Conservation (phyloP, 2,329 filamentous ascomycete genomes). For the Cercospora sesami region DNA sequence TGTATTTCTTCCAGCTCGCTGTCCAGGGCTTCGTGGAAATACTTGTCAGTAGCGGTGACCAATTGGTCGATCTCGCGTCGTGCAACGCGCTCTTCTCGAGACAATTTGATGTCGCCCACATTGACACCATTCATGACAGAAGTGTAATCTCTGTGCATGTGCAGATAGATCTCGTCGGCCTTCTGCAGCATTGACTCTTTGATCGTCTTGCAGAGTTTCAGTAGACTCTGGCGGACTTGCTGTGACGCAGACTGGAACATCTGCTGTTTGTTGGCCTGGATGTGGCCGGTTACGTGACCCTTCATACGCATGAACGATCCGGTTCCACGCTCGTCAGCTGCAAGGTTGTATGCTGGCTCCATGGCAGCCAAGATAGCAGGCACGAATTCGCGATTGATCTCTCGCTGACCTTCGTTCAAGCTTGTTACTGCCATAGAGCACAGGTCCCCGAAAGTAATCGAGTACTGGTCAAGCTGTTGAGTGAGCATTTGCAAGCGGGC, state of each 20-base stretch:
- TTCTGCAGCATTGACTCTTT: conserved; percentile 47
- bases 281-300: conserved; percentile 48
- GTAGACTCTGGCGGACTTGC: conserved; percentile 45
- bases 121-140: conserved; percentile 35
- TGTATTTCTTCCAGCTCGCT: conserved; percentile 27
- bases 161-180: conserved; percentile 47
- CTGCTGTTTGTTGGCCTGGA: conserved; percentile 41
- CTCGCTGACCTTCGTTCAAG: conserved; percentile 52
- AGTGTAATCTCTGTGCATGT: conserved; percentile 44
- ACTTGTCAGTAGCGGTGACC: conserved; percentile 21
- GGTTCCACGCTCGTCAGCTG: conserved; percentile 46
- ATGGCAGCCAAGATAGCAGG: conserved; percentile 52
- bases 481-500: conserved; percentile 45
- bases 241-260: conserved; percentile 55
- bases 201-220: conserved; percentile 46
- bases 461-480: conserved; percentile 46
- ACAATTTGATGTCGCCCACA: conserved; percentile 21
- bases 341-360: conserved; percentile 49
- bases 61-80: conserved; percentile 27
- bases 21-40: conserved; percentile 23
- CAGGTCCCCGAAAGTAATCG: conserved; percentile 45
- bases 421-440: conserved; percentile 36
- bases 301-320: conserved; percentile 58
- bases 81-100: conserved; percentile 25
- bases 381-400: conserved; percentile 56